Evolutionary conservation across 2,329 filamentous ascomycete genomes (phyloP).

Genomic region (Nemania diffusa): DNA sequence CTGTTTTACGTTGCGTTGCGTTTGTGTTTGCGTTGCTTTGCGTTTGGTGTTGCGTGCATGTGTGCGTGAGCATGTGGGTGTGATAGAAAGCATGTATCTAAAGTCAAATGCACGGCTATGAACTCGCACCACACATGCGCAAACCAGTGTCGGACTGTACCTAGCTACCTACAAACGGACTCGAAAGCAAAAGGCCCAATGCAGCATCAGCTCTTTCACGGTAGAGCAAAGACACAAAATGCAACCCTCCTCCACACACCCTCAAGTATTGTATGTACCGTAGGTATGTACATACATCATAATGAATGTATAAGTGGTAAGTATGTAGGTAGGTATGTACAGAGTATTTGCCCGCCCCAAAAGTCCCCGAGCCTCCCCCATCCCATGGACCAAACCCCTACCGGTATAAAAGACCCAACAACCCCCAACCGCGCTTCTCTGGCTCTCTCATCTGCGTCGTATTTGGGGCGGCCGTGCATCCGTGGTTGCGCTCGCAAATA

Average conservation of each 20-base stretch:
- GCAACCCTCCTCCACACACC: conserved; percentile 28
- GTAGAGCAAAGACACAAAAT: conserved; percentile 10
- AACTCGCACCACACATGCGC: not conserved
- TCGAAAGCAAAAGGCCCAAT: conserved; percentile 20
- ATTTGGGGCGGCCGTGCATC: conserved; percentile 25
- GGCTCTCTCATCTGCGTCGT: conserved; percentile 29
- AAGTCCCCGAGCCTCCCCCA: conserved; percentile 26
- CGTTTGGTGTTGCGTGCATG: not conserved
- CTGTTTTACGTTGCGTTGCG: not conserved
- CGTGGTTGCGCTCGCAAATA: conserved; percentile 10
- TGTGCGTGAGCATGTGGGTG: not conserved
- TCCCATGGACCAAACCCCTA: conserved; percentile 19
- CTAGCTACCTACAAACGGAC: conserved; percentile 1
- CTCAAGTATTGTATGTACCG: too few species aligned
- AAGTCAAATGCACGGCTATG: not conserved
- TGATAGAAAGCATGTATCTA: too few species aligned
- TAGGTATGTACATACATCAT: too few species aligned
- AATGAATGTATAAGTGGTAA: too few species aligned
- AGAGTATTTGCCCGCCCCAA: conserved; percentile 6
- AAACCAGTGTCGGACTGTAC: conserved; percentile 14
- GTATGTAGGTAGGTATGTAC: not conserved
- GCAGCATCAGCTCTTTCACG: conserved; percentile 22
- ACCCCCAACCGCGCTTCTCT: not conserved
- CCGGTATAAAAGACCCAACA: conserved; percentile 12
- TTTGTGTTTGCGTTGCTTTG: not conserved